Base-by-base conservation (phyloP, 2,329 filamentous ascomycete genomes). In the Xylariomycetidae sp. region DNA sequence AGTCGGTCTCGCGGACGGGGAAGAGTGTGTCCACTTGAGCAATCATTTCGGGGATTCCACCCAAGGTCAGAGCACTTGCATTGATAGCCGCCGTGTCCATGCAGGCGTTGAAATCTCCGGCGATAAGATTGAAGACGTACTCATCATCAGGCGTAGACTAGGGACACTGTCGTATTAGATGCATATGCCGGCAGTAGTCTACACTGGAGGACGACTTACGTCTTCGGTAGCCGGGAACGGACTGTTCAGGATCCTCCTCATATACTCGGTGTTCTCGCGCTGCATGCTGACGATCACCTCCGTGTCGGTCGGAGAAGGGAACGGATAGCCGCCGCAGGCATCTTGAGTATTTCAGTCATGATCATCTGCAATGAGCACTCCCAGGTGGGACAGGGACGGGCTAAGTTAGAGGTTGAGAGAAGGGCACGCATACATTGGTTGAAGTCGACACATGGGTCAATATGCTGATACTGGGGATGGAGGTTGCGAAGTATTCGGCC, bases 381-480 rank as follows among this genome's bases (percentile, higher is more conserved):
- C n/a, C n/a, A n/a, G n/a, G n/a, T n/a, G n/a, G n/a, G n/a, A n/a
- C n/a, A n/a, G n/a, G n/a, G n/a, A n/a, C n/a, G n/a, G n/a, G n/a
- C n/a, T n/a, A n/a, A n/a, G n/a, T n/a, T n/a, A n/a, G n/a, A n/a
- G n/a, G n/a, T n/a, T n/a, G n/a, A n/a, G n/a, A n/a, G n/a, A n/a
- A n/a, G 16, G 15, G 9, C 11, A 27, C 23, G 16, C 35, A 33
- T 11, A 37, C 35, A 37, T 20, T 27, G 20, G 18, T 38, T 30
- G 20, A 34, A 38, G 18, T 38, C 20, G 10, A 18, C 30, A 23
- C 36, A 38, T 7, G 36, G 32, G 25, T 38, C 32, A 11, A 38
- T 34, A 9, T 30, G 15, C 9, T 32, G 16, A 29, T 38, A 38
- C 25, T 38, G 16, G 4, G 29, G 29, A 19, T 38, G 36, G 12